These are phyloP conservation scores for Solanum microdontum DNA, from an alignment of 257 asterid genomes.

Conservation along the genomic window DNA sequence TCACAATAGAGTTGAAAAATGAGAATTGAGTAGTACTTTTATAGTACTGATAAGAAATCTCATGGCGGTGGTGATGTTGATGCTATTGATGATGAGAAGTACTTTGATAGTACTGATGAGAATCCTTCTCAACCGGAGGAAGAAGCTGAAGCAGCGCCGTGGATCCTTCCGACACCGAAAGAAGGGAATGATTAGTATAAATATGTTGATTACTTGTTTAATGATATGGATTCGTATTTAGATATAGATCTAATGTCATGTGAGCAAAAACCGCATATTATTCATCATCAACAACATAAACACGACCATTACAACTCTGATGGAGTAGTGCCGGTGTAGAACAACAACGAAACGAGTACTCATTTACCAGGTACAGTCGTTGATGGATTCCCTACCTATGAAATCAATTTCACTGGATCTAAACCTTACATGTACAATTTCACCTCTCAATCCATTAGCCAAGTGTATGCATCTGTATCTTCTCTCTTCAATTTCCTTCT, in stretches of 20 bases:
- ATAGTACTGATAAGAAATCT: no score
- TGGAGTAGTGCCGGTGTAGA: slow-evolving; percentile 69
- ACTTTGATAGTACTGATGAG: background rate
- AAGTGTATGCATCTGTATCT: slow-evolving; percentile 52
- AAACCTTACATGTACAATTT: slow-evolving; percentile 73
- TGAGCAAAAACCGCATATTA: slow-evolving; percentile 27
- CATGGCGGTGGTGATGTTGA: background rate
- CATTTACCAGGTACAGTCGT: slow-evolving; percentile 51
- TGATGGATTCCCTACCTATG: slow-evolving; percentile 66
- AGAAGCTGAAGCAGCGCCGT: slow-evolving; percentile 16
- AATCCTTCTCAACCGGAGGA: slow-evolving; percentile 11
- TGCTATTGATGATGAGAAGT: background rate
- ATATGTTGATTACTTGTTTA: slow-evolving; percentile 41
- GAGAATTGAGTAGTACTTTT: background rate
- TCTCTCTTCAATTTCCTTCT: background rate
- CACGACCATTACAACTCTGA: slow-evolving; percentile 28
- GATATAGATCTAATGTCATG: slow-evolving; percentile 42
- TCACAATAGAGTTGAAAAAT: no score
- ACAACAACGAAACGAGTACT: slow-evolving; percentile 17
- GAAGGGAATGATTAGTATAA: slow-evolving; percentile 19
- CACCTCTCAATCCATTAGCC: slow-evolving; percentile 70
- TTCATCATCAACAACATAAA: background rate
- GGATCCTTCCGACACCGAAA: slow-evolving; percentile 37
- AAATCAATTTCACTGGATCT: slow-evolving; percentile 37
- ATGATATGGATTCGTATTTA: slow-evolving; percentile 51